phyloP scores from a whole-genome alignment of 2,329 filamentous ascomycete species.

The Fusarium azukiicola region DNA sequence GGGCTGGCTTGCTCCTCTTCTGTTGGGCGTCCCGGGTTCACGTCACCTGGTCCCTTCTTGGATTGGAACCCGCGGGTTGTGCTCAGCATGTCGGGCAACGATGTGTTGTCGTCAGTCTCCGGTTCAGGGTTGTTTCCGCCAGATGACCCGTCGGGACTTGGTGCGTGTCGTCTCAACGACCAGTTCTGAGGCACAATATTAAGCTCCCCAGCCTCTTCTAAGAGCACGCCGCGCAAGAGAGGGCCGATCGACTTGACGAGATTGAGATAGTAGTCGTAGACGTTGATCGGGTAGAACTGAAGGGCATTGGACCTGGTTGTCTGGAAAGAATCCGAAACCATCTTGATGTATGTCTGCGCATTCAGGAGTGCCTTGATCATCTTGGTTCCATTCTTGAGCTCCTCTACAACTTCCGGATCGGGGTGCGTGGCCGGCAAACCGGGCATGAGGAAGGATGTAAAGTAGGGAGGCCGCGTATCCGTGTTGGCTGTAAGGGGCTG shows the following conservation, averaged over 20 bases:
- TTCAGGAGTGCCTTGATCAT: conserved; percentile 90
- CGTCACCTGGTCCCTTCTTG: conserved; percentile 48
- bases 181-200: conserved; percentile 87
- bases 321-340: conserved; percentile 87
- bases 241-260: conserved; percentile 88
- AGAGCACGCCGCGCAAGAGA: conserved; percentile 89
- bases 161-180: conserved; percentile 65
- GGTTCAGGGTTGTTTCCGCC: conserved; percentile 45
- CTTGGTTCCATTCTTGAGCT: conserved; percentile 83
- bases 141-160: conserved; percentile 47
- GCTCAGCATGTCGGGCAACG: conserved; percentile 59
- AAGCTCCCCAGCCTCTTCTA: conserved; percentile 90
- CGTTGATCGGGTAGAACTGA: conserved; percentile 88
- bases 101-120: conserved; percentile 55
- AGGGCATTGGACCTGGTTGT: conserved; percentile 82
- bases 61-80: conserved; percentile 54
- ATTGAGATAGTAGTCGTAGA: conserved; percentile 90
- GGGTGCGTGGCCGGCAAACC: conserved; percentile 59
- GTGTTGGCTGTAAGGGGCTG: conserved; percentile 79
- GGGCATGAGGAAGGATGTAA: conserved; percentile 82
- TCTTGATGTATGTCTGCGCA: conserved; percentile 87
- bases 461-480: conserved; percentile 81
- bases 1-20: conserved; percentile 67
- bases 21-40: conserved; percentile 58
- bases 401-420: conserved; percentile 60